Evolutionary conservation across 164 flowering plant genomes (phyloP), one percentile per base, ranked within the genome.

Genomic region (Aristolochia fimbriata): DNA sequence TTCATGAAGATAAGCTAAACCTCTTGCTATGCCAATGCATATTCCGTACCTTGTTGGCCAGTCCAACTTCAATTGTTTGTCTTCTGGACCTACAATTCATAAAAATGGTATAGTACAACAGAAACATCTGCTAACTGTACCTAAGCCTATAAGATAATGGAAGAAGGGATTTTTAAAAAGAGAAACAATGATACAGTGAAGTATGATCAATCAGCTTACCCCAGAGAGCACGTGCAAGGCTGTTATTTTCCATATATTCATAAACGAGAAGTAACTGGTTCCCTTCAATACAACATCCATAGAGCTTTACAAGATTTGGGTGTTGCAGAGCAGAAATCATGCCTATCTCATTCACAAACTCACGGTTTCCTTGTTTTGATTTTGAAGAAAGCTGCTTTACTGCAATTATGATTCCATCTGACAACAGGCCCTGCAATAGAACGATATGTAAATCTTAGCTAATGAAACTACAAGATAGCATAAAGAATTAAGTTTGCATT

Each of bases 341-440:
- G 47, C 88, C 85, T 41, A 81, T 78, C 73, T 83, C 88, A 60
- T 81, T 83, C 15, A 83, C 25, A 68, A 83, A 83, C 62, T 81
- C 85, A 23, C 85, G 88, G 52, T 78, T 81, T n/a, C 88, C 88
- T 74, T 83, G 88, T 61, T 51, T 79, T 62, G 85, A 80, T 60
- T 69, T 74, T 24, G 84, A 70, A 10, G 88, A 83, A 45, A 83
- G 85, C 62, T 83, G 83, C 74, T 83, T 83, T 12, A 81, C 84
- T 19, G 88, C 88, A 60, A 83, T 73, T n/a, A 67, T 14, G 7
- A 78, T 70, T 37, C 88, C 88, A 71, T 83, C 81, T 45, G 64
- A 41, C 57, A 81, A 46, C n/a, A 37, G 15, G 3, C 73, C 73
- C 73, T 65, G 61, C 43, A 37, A 3, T 37, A 37, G 43, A 7